Conservation (phyloP, 768 basidiomycete species). For the Cubamyces lactineus region DNA sequence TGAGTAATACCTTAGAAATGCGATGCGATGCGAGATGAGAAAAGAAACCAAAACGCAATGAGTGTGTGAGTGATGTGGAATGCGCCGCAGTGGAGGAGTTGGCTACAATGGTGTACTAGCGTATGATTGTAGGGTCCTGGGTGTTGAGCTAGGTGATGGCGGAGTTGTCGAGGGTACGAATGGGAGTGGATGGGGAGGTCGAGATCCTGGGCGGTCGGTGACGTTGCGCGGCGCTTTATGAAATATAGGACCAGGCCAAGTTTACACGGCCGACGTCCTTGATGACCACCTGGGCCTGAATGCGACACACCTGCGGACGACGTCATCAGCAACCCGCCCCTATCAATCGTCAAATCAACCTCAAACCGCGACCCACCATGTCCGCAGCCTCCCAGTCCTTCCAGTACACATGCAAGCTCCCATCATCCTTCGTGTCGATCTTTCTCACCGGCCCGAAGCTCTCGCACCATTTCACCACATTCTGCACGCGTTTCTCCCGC, state of each 20-base stretch:
- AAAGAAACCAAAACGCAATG: conserved; percentile 5
- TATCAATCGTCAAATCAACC: neutral
- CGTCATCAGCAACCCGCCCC: neutral
- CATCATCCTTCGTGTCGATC: conserved; percentile 31
- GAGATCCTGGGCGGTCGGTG: conserved; percentile 3
- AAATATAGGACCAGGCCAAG: conserved; percentile 34
- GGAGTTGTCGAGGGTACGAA: neutral
- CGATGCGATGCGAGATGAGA: conserved; percentile 2
- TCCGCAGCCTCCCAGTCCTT: conserved; percentile 34
- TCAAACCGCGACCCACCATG: conserved; percentile 26
- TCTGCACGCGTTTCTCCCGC: conserved; percentile 25
- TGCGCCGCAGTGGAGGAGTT: conserved; percentile 3
- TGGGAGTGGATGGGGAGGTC: neutral
- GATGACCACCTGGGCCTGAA: conserved; percentile 33
- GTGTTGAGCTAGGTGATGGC: neutral
- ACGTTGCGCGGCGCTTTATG: conserved; percentile 4
- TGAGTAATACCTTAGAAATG: neutral
- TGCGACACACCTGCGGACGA: conserved; percentile 31
- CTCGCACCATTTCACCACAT: conserved; percentile 32
- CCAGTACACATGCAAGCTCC: conserved; percentile 35
- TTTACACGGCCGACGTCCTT: conserved; percentile 34
- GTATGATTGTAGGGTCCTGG: neutral
- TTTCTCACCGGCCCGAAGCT: conserved; percentile 31
- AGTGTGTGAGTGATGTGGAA: conserved; percentile 14
- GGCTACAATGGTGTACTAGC: conserved; percentile 1